phyloP scores from a whole-genome alignment of 345 rosid species.

The Raphanus sativus region DNA sequence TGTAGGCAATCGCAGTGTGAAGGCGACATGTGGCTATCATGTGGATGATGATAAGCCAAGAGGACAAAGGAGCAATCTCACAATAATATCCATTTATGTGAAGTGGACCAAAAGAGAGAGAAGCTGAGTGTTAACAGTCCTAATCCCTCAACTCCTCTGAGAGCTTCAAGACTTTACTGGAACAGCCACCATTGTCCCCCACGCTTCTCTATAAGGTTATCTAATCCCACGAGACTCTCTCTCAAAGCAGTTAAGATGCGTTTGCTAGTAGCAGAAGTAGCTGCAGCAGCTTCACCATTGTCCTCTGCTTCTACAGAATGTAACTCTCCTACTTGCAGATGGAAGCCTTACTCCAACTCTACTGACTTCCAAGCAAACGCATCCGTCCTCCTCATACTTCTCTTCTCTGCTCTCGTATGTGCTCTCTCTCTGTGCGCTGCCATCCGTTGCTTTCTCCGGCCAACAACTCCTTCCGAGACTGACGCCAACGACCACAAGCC shows the following conservation, averaged over 20 bases:
- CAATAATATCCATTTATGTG: conserved; percentile 34
- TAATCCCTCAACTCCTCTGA: conserved; percentile 21
- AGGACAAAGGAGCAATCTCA: conserved; percentile 20
- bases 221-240: conserved; percentile 17
- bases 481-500: conserved; percentile 40
- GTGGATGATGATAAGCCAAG: conserved; percentile 42
- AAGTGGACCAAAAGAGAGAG: conserved; percentile 43
- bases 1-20: conserved; percentile 34
- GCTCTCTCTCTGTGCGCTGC: conserved; percentile 59
- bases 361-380: conserved; percentile 55
- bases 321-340: conserved; percentile 33
- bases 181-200: conserved; percentile 31
- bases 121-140: conserved; percentile 29
- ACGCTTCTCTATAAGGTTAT: conserved; percentile 27
- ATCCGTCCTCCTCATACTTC: conserved; percentile 47
- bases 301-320: conserved; percentile 30
- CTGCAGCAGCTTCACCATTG: conserved; percentile 31
- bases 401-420: conserved; percentile 62
- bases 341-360: conserved; percentile 44
- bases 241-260: conserved; percentile 30
- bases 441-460: conserved; percentile 60
- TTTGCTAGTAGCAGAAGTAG: conserved; percentile 18
- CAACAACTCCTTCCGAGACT: neutral
- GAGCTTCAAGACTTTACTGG: conserved; percentile 39
- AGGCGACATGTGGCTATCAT: conserved; percentile 32